These are phyloP conservation scores for Arthrobotrys pseudoclavata DNA, from an alignment of 2,329 filamentous ascomycete genomes.

Conservation along the genomic window DNA sequence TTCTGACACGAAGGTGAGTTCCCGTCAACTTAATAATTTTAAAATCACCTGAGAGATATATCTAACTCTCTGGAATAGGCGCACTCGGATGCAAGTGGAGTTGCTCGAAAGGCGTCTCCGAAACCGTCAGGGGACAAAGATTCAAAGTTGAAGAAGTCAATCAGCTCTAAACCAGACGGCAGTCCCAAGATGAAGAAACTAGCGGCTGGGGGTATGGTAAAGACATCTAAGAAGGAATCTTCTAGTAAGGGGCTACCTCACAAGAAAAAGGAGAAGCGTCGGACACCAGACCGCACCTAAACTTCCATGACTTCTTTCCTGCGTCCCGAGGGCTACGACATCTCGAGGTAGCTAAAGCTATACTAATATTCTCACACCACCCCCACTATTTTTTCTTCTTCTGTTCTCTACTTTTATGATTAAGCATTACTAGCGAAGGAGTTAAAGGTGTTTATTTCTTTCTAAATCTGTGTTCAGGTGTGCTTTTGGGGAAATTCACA, in stretches of 20 bases:
- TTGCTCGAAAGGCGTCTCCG: conserved; percentile 35
- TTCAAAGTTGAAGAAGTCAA: conserved; percentile 42
- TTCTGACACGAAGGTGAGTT: conserved; percentile 40
- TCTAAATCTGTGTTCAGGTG: background rate
- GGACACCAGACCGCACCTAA: conserved; percentile 46
- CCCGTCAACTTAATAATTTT: background rate
- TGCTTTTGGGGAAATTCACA: background rate
- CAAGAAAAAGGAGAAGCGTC: conserved; percentile 56
- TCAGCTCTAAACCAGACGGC: conserved; percentile 37
- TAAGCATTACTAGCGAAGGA: conserved; percentile 9
- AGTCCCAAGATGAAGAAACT: conserved; percentile 54
- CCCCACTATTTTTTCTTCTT: background rate
- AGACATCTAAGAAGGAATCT: conserved; percentile 48
- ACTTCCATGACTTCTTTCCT: background rate
- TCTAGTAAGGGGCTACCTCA: conserved; percentile 41
- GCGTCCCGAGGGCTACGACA: no score
- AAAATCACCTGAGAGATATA: background rate
- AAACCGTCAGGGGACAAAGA: conserved; percentile 52
- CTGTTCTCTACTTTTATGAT: background rate
- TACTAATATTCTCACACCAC: no score
- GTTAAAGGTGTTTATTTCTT: conserved; percentile 4
- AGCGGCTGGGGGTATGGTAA: conserved; percentile 24
- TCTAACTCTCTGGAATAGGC: conserved; percentile 31
- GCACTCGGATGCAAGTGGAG: conserved; percentile 40
- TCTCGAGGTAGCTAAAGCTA: no score